Evolutionary conservation across 1,284 basidiomycete genomes (phyloP), one percentile per base, ranked within the genome.

Genomic region (Ustanciosporium gigantosporum): DNA sequence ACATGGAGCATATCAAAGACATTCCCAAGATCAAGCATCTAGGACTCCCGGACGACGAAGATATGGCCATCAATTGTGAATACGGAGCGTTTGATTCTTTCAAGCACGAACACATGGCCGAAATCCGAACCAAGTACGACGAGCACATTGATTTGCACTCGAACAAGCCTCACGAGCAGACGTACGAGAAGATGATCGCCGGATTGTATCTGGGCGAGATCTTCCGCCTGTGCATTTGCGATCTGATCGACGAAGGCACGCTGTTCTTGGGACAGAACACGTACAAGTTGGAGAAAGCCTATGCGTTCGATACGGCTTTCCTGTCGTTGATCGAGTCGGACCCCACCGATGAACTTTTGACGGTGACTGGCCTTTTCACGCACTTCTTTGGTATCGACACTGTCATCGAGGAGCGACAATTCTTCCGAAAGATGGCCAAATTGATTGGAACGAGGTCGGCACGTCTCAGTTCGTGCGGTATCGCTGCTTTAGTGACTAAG

Each of bases 1-100:
- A 81, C 70, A 80, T 80, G 78, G 94, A 98, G 79, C 86, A 87
- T 53, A 84, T 93, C 16, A 84, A 85, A 39, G 91, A 81, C 70
- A 84, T 85, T 43, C 81, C 83, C 59, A 85, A 98, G 83, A 85
- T 97, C 67, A 82, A 84, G 50, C 69, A 85, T 48, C 80, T 93
- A 19, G 86, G 87, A 1, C 83, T 96, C 59, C 81, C 81, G 6
- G 77, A 70, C 19, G 86, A 88, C 47, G 85, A 82, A 35, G 82
- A 89, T 59, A 96, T 98, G 86, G 94, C 88, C 9, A 96, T 98
- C 79, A 98, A 98, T 80, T 94, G 91, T 79, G 91, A 94, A 84
- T 79, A 92, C 89, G 93, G 94, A 55, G 94, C 94, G 0, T 98
- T 98, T 77, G 94, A 98, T 80, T 95, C 92, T 17, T 92, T 92